These are phyloP conservation scores for Hymenoscyphus linearis DNA, from an alignment of 2,329 filamentous ascomycete species.

Conservation along the genomic window DNA sequence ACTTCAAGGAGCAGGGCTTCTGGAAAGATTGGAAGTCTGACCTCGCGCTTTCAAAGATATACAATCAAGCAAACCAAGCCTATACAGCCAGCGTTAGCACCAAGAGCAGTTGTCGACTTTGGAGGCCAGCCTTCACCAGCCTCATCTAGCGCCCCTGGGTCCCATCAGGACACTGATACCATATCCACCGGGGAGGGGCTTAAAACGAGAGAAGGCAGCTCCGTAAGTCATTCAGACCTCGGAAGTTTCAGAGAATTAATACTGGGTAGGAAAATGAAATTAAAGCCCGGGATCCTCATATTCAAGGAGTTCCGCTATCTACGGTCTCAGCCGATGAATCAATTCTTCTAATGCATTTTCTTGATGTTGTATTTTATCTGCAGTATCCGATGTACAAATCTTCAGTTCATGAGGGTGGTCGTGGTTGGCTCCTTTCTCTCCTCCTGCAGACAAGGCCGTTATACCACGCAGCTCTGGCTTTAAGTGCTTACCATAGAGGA, in stretches of 20 bases:
- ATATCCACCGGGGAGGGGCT: not conserved
- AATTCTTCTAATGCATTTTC: conserved; percentile 50
- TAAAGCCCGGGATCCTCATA: not conserved
- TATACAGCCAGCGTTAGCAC: not conserved
- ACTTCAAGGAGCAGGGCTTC: conserved; percentile 40
- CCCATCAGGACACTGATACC: not conserved
- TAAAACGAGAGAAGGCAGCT: not conserved
- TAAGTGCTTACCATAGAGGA: conserved; percentile 45
- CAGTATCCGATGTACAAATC: conserved; percentile 60
- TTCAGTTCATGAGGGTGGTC: conserved; percentile 47
- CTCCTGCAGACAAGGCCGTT: conserved; percentile 52
- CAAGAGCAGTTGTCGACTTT: not conserved
- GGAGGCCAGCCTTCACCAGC: not conserved
- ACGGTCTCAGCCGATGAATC: conserved; percentile 15
- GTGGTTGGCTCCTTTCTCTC: conserved; percentile 55
- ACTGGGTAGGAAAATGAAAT: not conserved
- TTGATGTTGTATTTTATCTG: conserved; percentile 58
- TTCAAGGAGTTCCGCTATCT: conserved; percentile 2
- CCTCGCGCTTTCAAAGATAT: conserved; percentile 3
- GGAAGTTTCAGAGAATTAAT: not conserved
- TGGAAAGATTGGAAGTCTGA: conserved; percentile 5
- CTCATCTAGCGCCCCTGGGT: not conserved
- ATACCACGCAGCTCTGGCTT: conserved; percentile 51
- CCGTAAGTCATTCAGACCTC: not conserved
- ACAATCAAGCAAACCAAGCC: not conserved